Evolutionary conservation across 2,329 filamentous ascomycete genomes (phyloP), one percentile per base, ranked within the genome.

Genomic region (Ceratocystis lukuohia): DNA sequence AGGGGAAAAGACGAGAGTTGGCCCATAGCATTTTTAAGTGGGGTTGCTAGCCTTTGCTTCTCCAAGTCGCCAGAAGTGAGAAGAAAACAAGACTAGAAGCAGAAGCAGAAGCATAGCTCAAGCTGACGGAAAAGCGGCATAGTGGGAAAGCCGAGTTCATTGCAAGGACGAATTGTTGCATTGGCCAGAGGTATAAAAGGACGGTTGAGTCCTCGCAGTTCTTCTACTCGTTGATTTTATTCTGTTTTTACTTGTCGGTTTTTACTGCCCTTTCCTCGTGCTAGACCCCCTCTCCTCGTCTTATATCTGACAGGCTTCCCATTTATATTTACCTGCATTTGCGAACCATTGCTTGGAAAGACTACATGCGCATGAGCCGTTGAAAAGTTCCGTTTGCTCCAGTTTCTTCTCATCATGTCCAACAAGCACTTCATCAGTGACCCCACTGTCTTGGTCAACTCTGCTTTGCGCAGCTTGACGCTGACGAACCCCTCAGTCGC

Each of bases 381-480:
- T 33, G 1, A 46, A 5, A 22, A 33, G 37, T 15, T 45, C 37
- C 61, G 30, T 3, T 44, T 62, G 5, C 5, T 30, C n/a, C 28
- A 20, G 28, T 37, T 17, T 37, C 33, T 53, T 50, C 33, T 41
- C 70, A 72, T 46, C 70, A 79, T 79, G 77, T 84, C 84, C 41
- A 74, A 80, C 68, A 95, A 94, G 79, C 92, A 96, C 78, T 96
- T 96, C 80, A 85, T 96, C 79, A 86, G 91, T 75, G 88, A 95
- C 74, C 85, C 91, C 53, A 84, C 85, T 65, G 82, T 88, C 72
- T 84, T 96, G 64, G 90, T 96, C 74, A 81, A 84, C 73, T 80
- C 85, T 53, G 89, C 92, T 57, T 84, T 96, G 22, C 82, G 85
- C 71, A 85, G 88, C 69, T 80, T 94, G 44, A 93, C 91, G 25